phyloP scores from a whole-genome alignment of 192 early-diverging fungal species.

The Paraglomus brasilianum region DNA sequence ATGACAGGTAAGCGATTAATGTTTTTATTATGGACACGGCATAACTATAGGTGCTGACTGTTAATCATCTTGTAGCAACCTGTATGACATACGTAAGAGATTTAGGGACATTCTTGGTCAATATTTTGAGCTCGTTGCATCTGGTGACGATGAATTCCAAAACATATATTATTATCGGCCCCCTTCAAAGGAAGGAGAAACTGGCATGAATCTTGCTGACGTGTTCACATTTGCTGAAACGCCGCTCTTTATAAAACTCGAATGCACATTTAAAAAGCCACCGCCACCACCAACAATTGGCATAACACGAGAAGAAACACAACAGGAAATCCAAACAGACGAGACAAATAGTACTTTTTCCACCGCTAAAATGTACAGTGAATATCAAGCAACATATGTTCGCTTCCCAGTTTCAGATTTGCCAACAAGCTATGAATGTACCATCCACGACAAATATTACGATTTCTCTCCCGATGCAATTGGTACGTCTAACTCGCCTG shows the following conservation, averaged over 20 bases:
- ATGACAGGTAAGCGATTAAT: constrained; percentile 36
- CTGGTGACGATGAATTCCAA: constrained; percentile 33
- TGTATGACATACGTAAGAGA: constrained; percentile 42
- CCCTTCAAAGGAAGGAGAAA: constrained; percentile 36
- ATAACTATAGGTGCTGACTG: not conserved
- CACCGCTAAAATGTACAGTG: no score
- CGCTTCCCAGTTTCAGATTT: constrained; percentile 56
- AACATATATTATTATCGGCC: constrained; percentile 71
- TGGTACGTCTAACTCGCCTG: constrained; percentile 59
- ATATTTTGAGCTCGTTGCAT: constrained; percentile 59
- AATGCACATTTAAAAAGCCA: constrained; percentile 64
- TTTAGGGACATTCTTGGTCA: constrained; percentile 59
- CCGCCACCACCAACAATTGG: constrained; percentile 23
- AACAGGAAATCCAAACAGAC: not conserved
- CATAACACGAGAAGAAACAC: not conserved
- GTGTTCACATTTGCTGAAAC: constrained; percentile 61
- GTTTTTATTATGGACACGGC: no score
- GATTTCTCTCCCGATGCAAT: constrained; percentile 63
- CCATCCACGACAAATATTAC: constrained; percentile 28
- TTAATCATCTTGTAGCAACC: constrained; percentile 31
- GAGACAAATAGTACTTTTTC: not conserved
- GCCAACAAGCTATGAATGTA: constrained; percentile 58
- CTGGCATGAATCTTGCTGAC: constrained; percentile 36
- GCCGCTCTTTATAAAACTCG: constrained; percentile 68
- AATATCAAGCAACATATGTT: not conserved